Base-by-base conservation (phyloP, 164 flowering plant species). In the Stephania cephalantha region DNA sequence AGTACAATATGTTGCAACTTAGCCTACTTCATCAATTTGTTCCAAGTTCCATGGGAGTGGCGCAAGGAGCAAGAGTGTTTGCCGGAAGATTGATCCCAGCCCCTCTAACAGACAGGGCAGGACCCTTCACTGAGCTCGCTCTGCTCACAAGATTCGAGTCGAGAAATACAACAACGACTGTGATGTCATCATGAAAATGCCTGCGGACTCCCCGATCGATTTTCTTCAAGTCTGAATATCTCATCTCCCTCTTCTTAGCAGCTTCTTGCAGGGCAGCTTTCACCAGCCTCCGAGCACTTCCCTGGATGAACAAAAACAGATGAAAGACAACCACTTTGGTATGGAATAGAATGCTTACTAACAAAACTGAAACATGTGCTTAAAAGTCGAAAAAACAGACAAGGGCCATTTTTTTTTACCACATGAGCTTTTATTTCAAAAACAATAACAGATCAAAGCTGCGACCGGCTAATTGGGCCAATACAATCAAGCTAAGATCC, bases 231-330 rank as follows among this genome's bases (percentile, higher is more conserved):
- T 89, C 92, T 2, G 92, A 86, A 75, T 87, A 90, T 75, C 90
- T 82, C 94, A 91, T 88, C 75, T 91, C 97, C 79, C 94, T 85
- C 82, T 91, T 91, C 85, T 87, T 91, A 5, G 97, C 94, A n/a
- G 97, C 97, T 81, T 86, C 91, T 79, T 90, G 93, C 44, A 91
- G 70, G 53, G 97, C 97, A 69, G 85, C 79, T 83, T 90, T 91
- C 75, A 91, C 94, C 71, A 91, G 83, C 82, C 91, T 84, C 74
- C 79, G 85, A 69, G 91, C 97, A 79, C 84, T 87, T 83, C 97
- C 97, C 97, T 91, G 93, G 80, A 84, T 64, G 15, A 75, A 75
- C 46, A 64, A 30, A 52, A 81, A 58, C 68, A 80, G 65, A 42
- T 30, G 61, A 42, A 6, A 71, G 69, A 18, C 55, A 9, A 50